These are phyloP conservation scores for Paraurostyla sp. DNA, from an alignment of 73 alveolate genomes.

Conservation along the genomic window DNA sequence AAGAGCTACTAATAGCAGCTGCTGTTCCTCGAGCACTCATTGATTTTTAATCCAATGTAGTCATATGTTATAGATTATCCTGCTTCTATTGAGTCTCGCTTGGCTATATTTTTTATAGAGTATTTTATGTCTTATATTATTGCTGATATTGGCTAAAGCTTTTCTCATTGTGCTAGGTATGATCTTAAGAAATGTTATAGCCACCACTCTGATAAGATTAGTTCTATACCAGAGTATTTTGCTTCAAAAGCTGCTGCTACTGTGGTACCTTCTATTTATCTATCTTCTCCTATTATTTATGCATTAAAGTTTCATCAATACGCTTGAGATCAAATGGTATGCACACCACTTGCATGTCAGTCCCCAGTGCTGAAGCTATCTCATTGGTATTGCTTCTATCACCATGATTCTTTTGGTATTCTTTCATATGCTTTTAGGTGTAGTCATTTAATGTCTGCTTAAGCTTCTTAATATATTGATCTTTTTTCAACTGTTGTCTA, in stretches of 20 bases:
- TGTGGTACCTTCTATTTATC: neutral
- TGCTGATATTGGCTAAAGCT: too few relatives aligned
- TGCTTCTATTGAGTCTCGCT: too few relatives aligned
- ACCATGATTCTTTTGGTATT: neutral
- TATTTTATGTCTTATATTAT: too few relatives aligned
- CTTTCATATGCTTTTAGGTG: neutral
- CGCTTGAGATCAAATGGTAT: conserved; percentile 46
- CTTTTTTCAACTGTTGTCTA: neutral
- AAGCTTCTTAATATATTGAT: neutral
- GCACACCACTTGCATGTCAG: neutral
- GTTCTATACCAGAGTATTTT: too few relatives aligned
- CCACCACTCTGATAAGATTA: too few relatives aligned
- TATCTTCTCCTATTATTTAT: neutral
- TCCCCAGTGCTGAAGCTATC: neutral
- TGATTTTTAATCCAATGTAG: neutral
- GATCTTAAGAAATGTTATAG: too few relatives aligned
- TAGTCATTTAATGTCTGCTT: conserved; percentile 33
- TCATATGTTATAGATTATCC: too few relatives aligned
- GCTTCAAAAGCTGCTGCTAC: too few relatives aligned
- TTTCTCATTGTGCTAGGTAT: too few relatives aligned
- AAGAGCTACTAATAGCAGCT: too few relatives aligned
- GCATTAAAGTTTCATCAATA: neutral
- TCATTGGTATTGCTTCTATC: conserved; percentile 18
- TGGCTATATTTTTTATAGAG: too few relatives aligned
- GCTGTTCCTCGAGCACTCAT: neutral